Evolutionary conservation across 2,329 filamentous ascomycete genomes (phyloP), one percentile per base, ranked within the genome.

Genomic region (Grosmannia clavigera): DNA sequence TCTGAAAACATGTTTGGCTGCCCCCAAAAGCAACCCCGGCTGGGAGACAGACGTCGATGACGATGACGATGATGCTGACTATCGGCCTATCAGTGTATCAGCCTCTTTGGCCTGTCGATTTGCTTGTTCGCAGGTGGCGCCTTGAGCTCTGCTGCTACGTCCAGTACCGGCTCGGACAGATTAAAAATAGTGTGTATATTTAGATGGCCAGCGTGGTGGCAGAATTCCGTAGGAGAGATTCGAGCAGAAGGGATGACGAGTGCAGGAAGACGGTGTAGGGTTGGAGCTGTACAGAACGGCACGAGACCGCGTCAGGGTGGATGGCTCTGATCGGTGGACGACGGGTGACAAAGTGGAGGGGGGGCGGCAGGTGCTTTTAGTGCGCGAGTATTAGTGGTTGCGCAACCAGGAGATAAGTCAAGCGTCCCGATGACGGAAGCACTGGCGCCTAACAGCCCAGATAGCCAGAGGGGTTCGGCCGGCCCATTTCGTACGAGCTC

Each of bases 1-100:
- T 95, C 90, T 61, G 90, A 95, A 76, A 90, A 90, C 87, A 91
- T 90, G n/a, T 72, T 70, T 74, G 68, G 55, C 61, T 62, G 61
- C 60, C 60, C 61, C 50, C 46, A 52, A 48, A 48, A 55, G 57
- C 61, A 43, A 53, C 60, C 58, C 60, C 55, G n/a, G 55, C 55
- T 61, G 61, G 60, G 61, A 50, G 55, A 14, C 31, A 31, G 31
- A 31, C 5, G 31, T 31, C 31, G 38, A 33, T 12, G 22, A 38
- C 31, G 51, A 35, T 59, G 51, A 52, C 55, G 57, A 43, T 43
- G 12, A 19, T 51, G 19, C 31, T 19, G 22, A 25, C 35, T 31
- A 46, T 46, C 31, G n/a, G 19, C 22, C 22, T 22, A 22, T 22
- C 22, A 22, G 22, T 22, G 22, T 22, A 22, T 22, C 22, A 22